These are phyloP conservation scores for Phytophthora melonis DNA, from an alignment of 352 stramenopile genomes.

Conservation along the genomic window DNA sequence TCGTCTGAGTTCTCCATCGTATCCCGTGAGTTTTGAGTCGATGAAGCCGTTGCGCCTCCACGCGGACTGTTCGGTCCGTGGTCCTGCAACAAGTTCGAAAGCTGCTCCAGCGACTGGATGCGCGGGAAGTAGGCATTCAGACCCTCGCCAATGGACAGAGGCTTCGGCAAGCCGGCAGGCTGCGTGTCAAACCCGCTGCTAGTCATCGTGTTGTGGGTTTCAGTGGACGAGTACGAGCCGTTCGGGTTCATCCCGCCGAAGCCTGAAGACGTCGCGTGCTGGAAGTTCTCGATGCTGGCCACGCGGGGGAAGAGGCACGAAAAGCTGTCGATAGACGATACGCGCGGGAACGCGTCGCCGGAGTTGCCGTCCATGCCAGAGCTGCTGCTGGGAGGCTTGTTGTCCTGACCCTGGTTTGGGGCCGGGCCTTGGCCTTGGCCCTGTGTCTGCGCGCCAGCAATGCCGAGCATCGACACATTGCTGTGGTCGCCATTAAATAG, in stretches of 20 bases:
- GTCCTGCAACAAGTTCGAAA: slow-evolving; percentile 76
- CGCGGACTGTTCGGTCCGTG: slow-evolving; percentile 64
- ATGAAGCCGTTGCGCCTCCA: slow-evolving; percentile 3
- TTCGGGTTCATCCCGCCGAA: slow-evolving; percentile 41
- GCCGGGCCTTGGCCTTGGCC: slow-evolving; percentile 21
- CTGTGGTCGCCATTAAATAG: slow-evolving; percentile 50
- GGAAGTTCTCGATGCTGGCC: slow-evolving; percentile 86
- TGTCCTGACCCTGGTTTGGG: slow-evolving; percentile 30
- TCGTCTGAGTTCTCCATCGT: slow-evolving; percentile 25
- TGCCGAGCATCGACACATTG: slow-evolving; percentile 50
- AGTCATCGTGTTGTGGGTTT: slow-evolving; percentile 34
- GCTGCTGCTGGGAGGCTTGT: slow-evolving; percentile 22
- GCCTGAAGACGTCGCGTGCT: slow-evolving; percentile 41
- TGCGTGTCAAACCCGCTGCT: slow-evolving; percentile 36
- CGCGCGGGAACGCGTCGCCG: slow-evolving; percentile 60
- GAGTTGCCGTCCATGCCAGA: slow-evolving; percentile 33
- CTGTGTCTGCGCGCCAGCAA: slow-evolving; percentile 45
- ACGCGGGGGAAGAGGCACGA: slow-evolving; percentile 85
- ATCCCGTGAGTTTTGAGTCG: slow-evolving; percentile 20
- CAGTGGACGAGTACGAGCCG: slow-evolving; percentile 34
- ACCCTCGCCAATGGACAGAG: slow-evolving; percentile 68
- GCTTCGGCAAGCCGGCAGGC: slow-evolving; percentile 55
- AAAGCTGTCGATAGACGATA: slow-evolving; percentile 89
- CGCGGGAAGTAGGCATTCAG: slow-evolving; percentile 79
- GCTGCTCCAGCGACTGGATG: slow-evolving; percentile 82